A percentile compares a stretch with the other conserved stretches of the same genome.
phyloP scores from a whole-genome alignment of 352 stramenopile genomes.

The Pythium chondricola region DNA sequence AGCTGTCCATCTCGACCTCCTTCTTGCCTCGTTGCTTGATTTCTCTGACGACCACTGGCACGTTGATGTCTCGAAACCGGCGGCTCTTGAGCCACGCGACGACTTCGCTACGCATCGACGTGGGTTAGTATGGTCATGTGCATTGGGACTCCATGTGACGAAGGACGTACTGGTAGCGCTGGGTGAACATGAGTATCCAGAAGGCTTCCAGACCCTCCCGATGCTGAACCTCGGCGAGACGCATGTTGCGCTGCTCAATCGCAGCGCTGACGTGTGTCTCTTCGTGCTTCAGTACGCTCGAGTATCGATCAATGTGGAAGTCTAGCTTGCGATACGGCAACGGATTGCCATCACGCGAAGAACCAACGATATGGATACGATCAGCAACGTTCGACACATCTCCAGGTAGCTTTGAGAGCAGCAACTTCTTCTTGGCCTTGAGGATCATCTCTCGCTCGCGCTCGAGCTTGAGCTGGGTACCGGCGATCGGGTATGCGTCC shows the following conservation, averaged over 20 bases:
- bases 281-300: slow-evolving; percentile 24
- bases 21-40: neutral
- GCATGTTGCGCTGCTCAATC: slow-evolving; percentile 27
- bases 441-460: slow-evolving; percentile 51
- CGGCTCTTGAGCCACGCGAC: slow-evolving; percentile 56
- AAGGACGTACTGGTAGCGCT: slow-evolving; percentile 23
- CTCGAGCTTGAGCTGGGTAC: slow-evolving; percentile 61
- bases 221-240: slow-evolving; percentile 31
- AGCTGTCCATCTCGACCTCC: too few species aligned
- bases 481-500: slow-evolving; percentile 65
- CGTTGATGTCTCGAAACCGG: slow-evolving; percentile 61
- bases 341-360: neutral
- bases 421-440: slow-evolving; percentile 59
- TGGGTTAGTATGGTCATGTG: neutral
- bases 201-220: slow-evolving; percentile 43
- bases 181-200: slow-evolving; percentile 44
- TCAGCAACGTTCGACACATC: too few species aligned
- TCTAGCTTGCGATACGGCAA: slow-evolving; percentile 41
- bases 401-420: slow-evolving; percentile 26
- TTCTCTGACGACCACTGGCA: slow-evolving; percentile 28
- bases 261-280: slow-evolving; percentile 21
- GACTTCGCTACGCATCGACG: slow-evolving; percentile 32
- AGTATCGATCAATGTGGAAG: slow-evolving; percentile 37
- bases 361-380: too few species aligned
- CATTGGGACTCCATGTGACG: neutral